phyloP scores from a whole-genome alignment of 768 basidiomycete genomes.

The Obba rivulosa region DNA sequence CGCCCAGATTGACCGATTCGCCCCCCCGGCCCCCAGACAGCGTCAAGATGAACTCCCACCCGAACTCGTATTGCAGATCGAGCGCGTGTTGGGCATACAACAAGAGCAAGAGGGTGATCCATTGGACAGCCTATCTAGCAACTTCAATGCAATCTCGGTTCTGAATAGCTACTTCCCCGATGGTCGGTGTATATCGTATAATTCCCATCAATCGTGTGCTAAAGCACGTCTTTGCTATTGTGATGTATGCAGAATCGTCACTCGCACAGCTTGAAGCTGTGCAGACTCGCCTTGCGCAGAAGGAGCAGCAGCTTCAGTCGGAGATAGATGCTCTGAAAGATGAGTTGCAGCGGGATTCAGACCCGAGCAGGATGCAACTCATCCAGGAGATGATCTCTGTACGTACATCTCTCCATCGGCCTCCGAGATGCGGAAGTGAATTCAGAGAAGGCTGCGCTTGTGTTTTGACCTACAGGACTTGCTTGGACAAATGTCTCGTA shows the following conservation, averaged over 20 bases:
- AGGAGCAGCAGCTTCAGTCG: constrained; percentile 61
- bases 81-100: constrained; percentile 60
- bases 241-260: constrained; percentile 55
- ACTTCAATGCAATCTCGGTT: constrained; percentile 51
- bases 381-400: constrained; percentile 98
- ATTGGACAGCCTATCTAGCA: constrained; percentile 50
- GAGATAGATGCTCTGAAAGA: constrained; percentile 67
- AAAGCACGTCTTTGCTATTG: background rate
- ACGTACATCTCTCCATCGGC: constrained; percentile 15
- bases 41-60: constrained; percentile 49
- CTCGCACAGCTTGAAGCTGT: constrained; percentile 68
- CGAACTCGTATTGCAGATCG: constrained; percentile 65
- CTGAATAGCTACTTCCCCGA: constrained; percentile 72
- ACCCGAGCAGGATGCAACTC: constrained; percentile 81
- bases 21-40: background rate
- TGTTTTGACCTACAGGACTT: constrained; percentile 57
- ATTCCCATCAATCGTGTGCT: background rate
- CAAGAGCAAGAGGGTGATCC: constrained; percentile 42
- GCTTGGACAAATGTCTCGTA: constrained; percentile 91
- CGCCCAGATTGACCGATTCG: no score
- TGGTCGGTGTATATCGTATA: constrained; percentile 40
- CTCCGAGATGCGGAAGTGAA: background rate
- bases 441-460: background rate
- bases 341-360: constrained; percentile 71
- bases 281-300: constrained; percentile 60